Base-by-base conservation (phyloP, 2,329 filamentous ascomycete genomes). In the Nannizziopsis barbatae region DNA sequence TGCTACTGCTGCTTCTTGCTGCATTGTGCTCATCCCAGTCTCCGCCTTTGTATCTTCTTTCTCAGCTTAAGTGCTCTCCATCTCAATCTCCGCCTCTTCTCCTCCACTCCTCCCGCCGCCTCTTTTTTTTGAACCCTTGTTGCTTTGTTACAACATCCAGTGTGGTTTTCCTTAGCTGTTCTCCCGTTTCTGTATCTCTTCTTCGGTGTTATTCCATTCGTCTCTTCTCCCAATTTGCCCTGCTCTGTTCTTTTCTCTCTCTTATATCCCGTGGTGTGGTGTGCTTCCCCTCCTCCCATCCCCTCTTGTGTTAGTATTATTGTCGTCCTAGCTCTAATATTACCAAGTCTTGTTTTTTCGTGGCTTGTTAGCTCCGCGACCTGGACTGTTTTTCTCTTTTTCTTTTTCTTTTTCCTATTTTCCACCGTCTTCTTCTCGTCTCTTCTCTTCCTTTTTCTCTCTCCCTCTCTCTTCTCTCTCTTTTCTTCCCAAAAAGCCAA, bases 371-470 rank as follows among this genome's bases (percentile, higher is more conserved):
- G 43, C 43, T 45, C 35, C 42, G 55, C 53, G 53, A 49, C 51
- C 22, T 45, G 10, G 33, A 45, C 30, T 45, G 43, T 46, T 46
- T 46, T 40, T 38, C 12, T 37, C 32, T 53, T 54, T 51, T 53
- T 58, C 54, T 55, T 55, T 56, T 60, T 11, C 14, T 30, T 45
- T 38, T 15, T 12, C 43, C 52, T 54, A 50, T 54, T 57, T 55
- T 57, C 59, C 48, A 44, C 53, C 54, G 45, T 37, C 52, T 48
- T 47, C 52, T 57, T 56, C 55, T 18, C 43, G 49, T 50, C 56
- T 17, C 30, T 11, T 12, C 36, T 38, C 47, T 31, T 53, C 57
- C 22, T 20, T 11, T 30, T 10, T 40, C 36, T 44, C 33, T 39
- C 35, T 22, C n/a, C n/a, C 38, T 14, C 22, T 20, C 12, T 12